Evolutionary conservation across 306 rosid species (phyloP), one percentile per base, ranked within the genome.

Genomic region (Rosa persica): DNA sequence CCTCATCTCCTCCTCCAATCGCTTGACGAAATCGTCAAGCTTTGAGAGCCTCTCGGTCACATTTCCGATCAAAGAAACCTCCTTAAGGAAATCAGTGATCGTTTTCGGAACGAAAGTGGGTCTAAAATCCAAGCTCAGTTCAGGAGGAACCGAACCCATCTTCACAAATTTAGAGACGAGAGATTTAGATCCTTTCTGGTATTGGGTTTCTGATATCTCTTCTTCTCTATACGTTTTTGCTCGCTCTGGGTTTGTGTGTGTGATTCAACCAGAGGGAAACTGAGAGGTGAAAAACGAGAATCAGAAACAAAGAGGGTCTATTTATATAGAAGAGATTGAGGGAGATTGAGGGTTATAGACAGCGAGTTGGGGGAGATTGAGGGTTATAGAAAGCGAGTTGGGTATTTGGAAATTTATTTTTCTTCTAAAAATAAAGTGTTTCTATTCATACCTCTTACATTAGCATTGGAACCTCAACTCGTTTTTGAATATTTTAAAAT

Each of bases 101-200:
- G 96, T 81, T 68, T 89, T 92, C 55, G 99, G 98, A 6, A 88
- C 83, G 71, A 86, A 92, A 40, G 78, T 57, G 46, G 96, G 89
- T 82, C 87, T 80, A 48, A 91, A 81, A 86, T 91, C 96, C 87
- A 93, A 91, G 87, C 88, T 91, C 77, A 92, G 97, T 76, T 89
- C 96, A 42, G 95, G 76, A 39, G 88, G 86, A 90, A 89, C 85
- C 85, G 89, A 91, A 81, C 85, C 93, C 98, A 95, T 95, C 48
- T 19, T 13, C 44, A 76, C 83, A 80, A 82, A 57, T 43, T 15
- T 16, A 55, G 23, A 60, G 13, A 23, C 22, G 10, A 61, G 1
- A 61, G 43, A 58, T 42, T 58, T 42, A 25, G 78, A 75, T 60
- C 57, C 57, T 27, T 5, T 74, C 12, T 3, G 8, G 5, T 44